Evolutionary conservation across 495 filamentous ascomycete genomes (phyloP).

Genomic region (Penicillium bialowiezense): DNA sequence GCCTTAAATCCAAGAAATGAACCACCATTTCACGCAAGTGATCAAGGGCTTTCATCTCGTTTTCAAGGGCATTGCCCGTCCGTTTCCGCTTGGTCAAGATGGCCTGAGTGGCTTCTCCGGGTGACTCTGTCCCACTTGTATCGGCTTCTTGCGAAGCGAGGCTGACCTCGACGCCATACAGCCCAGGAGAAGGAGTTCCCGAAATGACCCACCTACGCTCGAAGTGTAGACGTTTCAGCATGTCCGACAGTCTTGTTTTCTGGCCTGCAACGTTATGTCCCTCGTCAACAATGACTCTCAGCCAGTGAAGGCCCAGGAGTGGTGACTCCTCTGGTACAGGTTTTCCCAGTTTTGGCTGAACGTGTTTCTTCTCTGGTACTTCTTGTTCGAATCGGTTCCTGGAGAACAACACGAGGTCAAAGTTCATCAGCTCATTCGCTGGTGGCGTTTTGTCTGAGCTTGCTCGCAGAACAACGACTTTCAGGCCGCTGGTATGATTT

Average conservation of each 20-base stretch:
- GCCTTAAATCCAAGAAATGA: constrained; percentile 70
- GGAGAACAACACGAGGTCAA: constrained; percentile 79
- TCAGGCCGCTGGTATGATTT: constrained; percentile 68
- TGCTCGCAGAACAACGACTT: constrained; percentile 56
- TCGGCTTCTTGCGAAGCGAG: constrained; percentile 48
- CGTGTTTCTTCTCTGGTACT: constrained; percentile 44
- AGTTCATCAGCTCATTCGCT: constrained; percentile 56
- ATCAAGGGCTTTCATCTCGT: constrained; percentile 70
- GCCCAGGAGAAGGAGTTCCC: constrained; percentile 80
- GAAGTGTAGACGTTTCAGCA: constrained; percentile 65
- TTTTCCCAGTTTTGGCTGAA: constrained; percentile 2
- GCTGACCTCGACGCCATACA: constrained; percentile 72
- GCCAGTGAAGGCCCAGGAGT: constrained; percentile 71
- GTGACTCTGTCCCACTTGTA: constrained; percentile 34
- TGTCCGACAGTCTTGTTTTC: constrained; percentile 56
- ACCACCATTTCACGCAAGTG: constrained; percentile 67
- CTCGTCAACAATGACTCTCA: constrained; percentile 88
- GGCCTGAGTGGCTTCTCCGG: constrained; percentile 26
- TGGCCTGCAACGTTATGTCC: constrained; percentile 73
- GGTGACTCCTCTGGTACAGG: constrained; percentile 45
- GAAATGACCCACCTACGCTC: constrained; percentile 86
- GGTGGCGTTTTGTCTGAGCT: constrained; percentile 56
- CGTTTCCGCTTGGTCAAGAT: constrained; percentile 35
- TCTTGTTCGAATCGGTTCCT: constrained; percentile 64
- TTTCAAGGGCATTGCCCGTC: constrained; percentile 36